These are phyloP conservation scores for Fusarium pseudoanthophilum DNA, from an alignment of 2,329 filamentous ascomycete genomes.

Conservation along the genomic window DNA sequence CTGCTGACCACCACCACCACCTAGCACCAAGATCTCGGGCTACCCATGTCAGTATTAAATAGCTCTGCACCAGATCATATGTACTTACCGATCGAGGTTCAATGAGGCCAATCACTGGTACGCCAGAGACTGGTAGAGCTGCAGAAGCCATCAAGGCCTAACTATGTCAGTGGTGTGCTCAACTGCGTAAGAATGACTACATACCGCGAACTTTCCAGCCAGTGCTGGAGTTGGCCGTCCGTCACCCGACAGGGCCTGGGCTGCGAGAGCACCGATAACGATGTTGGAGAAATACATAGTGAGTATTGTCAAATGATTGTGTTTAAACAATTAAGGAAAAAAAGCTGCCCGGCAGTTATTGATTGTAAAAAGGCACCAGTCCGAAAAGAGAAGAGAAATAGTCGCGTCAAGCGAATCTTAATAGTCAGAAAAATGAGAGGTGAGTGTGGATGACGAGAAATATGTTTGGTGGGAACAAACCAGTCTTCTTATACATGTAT, in stretches of 20 bases:
- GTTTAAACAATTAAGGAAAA: background rate
- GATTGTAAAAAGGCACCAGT: background rate
- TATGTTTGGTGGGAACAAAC: background rate
- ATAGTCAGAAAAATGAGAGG: background rate
- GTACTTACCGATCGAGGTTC: constrained; percentile 6
- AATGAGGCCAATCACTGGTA: constrained; percentile 14
- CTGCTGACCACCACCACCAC: background rate
- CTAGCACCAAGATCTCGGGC: background rate
- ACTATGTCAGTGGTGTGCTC: too few species aligned
- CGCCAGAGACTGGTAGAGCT: constrained; percentile 7
- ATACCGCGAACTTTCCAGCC: constrained; percentile 12
- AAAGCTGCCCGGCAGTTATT: constrained; percentile 15
- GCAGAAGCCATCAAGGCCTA: constrained; percentile 27
- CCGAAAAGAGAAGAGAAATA: background rate
- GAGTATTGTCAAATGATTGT: background rate
- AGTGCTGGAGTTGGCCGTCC: background rate
- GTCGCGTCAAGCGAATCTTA: constrained; percentile 21
- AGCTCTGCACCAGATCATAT: accelerated
- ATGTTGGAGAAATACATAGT: constrained; percentile 26
- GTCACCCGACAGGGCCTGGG: constrained; percentile 13
- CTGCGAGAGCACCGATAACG: constrained; percentile 16
- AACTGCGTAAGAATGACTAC: too few species aligned
- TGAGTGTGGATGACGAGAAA: background rate
- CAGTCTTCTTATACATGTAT: constrained; percentile 15
- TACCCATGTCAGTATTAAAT: background rate